A percentile compares a stretch with the other conserved stretches of the same genome.
These are phyloP conservation scores for Pseudomonodictys pantanalensis DNA, from an alignment of 495 filamentous ascomycete species.

Conservation along the genomic window DNA sequence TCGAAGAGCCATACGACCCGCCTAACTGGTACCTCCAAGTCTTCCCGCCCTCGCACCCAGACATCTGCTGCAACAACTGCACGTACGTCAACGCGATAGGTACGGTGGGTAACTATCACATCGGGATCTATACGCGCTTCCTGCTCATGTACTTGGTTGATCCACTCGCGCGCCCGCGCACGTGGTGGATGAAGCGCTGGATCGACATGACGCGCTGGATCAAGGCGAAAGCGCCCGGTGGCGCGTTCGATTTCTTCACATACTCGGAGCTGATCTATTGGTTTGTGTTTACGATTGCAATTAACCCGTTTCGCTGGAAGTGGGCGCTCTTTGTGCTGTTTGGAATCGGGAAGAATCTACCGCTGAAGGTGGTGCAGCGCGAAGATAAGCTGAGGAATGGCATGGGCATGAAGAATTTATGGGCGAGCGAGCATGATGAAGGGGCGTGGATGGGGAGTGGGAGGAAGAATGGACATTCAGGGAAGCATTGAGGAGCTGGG, in stretches of 20 bases:
- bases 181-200: constrained; percentile 78
- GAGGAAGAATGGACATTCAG: too few species aligned
- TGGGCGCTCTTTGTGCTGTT: constrained; percentile 76
- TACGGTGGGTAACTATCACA: constrained; percentile 79
- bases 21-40: constrained; percentile 87
- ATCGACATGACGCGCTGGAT: constrained; percentile 78
- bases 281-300: constrained; percentile 72
- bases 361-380: constrained; percentile 59
- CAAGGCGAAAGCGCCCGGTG: constrained; percentile 61
- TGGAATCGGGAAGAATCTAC: constrained; percentile 65
- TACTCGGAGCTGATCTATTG: constrained; percentile 81
- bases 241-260: constrained; percentile 83
- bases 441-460: too few species aligned
- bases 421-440: too few species aligned
- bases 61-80: constrained; percentile 76
- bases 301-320: constrained; percentile 87
- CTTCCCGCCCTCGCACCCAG: constrained; percentile 65
- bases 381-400: constrained; percentile 58
- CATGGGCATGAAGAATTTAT: constrained; percentile 2
- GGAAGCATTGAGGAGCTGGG: too few species aligned
- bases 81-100: constrained; percentile 82
- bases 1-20: constrained; percentile 67
- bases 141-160: constrained; percentile 83
- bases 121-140: constrained; percentile 83
- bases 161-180: constrained; percentile 66